Evolutionary conservation across 2,329 filamentous ascomycete species (phyloP).

Genomic region (Ambrosiella cleistominuta): DNA sequence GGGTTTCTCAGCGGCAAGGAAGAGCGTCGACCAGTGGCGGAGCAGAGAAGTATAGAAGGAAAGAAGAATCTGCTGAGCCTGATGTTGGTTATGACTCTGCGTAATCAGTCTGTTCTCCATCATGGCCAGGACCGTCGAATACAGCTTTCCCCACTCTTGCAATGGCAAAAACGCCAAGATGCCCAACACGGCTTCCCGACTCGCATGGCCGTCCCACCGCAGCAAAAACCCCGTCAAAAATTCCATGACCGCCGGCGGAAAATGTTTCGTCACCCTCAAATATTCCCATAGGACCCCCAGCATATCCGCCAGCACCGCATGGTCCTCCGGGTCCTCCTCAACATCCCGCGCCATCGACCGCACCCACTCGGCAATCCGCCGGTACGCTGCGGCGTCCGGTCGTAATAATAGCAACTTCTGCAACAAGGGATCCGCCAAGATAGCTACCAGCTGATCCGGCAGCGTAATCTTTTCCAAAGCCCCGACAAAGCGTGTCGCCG

Average conservation of each 20-base stretch:
- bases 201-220: conserved; percentile 44
- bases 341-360: conserved; percentile 37
- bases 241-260: conserved; percentile 31
- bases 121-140: conserved; percentile 31
- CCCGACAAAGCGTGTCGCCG: conserved; percentile 48
- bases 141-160: conserved; percentile 34
- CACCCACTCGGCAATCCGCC: conserved; percentile 43
- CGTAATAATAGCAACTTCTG: conserved; percentile 59
- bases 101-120: conserved; percentile 22
- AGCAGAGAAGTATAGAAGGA: conserved; percentile 51
- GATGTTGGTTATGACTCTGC: background rate
- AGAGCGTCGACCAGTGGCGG: conserved; percentile 34
- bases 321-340: conserved; percentile 32
- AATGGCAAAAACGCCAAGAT: conserved; percentile 40
- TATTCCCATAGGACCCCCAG: conserved; percentile 39
- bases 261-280: conserved; percentile 34
- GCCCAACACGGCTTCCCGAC: conserved; percentile 35
- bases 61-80: conserved; percentile 40
- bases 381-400: conserved; percentile 32
- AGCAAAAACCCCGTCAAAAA: conserved; percentile 36
- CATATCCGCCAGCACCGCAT: conserved; percentile 33
- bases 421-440: conserved; percentile 56
- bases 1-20: conserved; percentile 23
- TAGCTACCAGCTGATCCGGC: conserved; percentile 65
- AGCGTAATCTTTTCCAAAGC: conserved; percentile 63